Percentiles rank a stretch among this genome's conserved stretches.
Evolutionary conservation across 345 rosid species (phyloP).

Genomic region (Conringia planisiliqua): DNA sequence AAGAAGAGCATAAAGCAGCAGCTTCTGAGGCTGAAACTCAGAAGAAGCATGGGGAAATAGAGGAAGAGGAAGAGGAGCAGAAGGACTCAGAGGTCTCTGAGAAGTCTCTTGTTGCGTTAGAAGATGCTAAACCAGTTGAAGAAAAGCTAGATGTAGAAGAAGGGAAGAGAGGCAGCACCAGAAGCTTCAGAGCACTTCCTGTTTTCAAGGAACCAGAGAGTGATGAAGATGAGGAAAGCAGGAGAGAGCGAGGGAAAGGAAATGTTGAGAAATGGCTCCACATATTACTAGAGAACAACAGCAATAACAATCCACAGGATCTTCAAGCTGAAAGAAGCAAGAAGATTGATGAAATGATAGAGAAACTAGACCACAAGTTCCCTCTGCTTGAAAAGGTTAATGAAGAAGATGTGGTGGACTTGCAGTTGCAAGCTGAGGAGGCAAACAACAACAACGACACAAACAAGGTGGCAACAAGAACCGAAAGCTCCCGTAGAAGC

Average conservation of each 20-base stretch:
- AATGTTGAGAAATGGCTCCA: slow-evolving; percentile 94
- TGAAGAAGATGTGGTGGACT: slow-evolving; percentile 4
- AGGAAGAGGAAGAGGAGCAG: slow-evolving; percentile 33
- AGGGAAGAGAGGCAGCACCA: slow-evolving; percentile 32
- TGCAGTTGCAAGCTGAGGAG: slow-evolving; percentile 18
- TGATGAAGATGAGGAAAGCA: slow-evolving; percentile 77
- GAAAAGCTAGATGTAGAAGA: slow-evolving; percentile 41
- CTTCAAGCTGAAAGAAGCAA: slow-evolving; percentile 34
- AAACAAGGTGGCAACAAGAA: slow-evolving; percentile 25
- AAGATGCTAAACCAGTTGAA: slow-evolving; percentile 43
- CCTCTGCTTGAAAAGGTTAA: slow-evolving; percentile 43
- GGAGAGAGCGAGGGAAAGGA: slow-evolving; percentile 79
- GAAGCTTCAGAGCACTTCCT: slow-evolving; percentile 32
- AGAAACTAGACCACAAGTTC: slow-evolving; percentile 50
- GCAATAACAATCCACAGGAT: slow-evolving; percentile 36
- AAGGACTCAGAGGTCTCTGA: slow-evolving; percentile 34
- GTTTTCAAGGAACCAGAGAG: slow-evolving; percentile 38
- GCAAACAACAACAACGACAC: background rate
- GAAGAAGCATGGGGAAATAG: slow-evolving; percentile 40
- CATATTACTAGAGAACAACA: slow-evolving; percentile 57
- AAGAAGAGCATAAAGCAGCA: slow-evolving; percentile 60
- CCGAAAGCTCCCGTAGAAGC: slow-evolving; percentile 29
- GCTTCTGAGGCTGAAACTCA: slow-evolving; percentile 39
- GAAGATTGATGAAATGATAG: slow-evolving; percentile 51
- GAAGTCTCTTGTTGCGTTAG: slow-evolving; percentile 35